Evolutionary conservation across 1,139 yeast species (phyloP), one percentile per base, ranked within the genome.

Genomic region (Petasospora rhodanensis): DNA sequence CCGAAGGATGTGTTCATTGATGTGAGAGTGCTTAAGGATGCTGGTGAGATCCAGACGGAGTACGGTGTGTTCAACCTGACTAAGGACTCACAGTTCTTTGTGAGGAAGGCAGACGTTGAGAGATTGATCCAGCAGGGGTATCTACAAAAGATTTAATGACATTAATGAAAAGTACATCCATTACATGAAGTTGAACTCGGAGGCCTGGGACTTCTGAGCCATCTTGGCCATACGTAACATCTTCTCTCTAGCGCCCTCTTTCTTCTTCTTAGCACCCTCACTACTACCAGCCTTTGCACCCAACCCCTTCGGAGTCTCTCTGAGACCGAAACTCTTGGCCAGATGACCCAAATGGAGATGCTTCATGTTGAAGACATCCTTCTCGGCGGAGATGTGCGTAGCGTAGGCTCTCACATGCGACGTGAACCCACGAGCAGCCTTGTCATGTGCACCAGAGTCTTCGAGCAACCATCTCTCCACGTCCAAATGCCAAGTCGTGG

Each of bases 31-130:
- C 61, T 91, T 35, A 83, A 83, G 51, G 95, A 91, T 52, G 97
- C 96, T 0, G 98, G 98, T 2, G 97, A 91, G 54, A 87, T 91
- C 24, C 96, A 89, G 54, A 91, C 98, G 0, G 98, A 91, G 56
- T 91, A 91, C 49, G 98, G 98, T 19, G 95, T 87, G 7, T 87
- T 91, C 62, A 89, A 89, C 49, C 63, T 91, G 48, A 86, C 94
- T n/a, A 91, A 89, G 52, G 93, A 91, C 57, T 84, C 95, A 5
- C 98, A 91, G 55, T 89, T 91, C 55, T 91, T 84, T 55, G 96
- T 89, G 16, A 68, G 98, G 34, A 91, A 86, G 49, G 79, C 93
- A 0, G 98, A 91, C 52, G 98, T 91, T 9, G 96, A 89, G 52
- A 64, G 97, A 36, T 67, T 91, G 45, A 85, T 93, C 26, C 96